phyloP scores from a whole-genome alignment of 805 yeast species.

The Sugiyamaella marilandica region DNA sequence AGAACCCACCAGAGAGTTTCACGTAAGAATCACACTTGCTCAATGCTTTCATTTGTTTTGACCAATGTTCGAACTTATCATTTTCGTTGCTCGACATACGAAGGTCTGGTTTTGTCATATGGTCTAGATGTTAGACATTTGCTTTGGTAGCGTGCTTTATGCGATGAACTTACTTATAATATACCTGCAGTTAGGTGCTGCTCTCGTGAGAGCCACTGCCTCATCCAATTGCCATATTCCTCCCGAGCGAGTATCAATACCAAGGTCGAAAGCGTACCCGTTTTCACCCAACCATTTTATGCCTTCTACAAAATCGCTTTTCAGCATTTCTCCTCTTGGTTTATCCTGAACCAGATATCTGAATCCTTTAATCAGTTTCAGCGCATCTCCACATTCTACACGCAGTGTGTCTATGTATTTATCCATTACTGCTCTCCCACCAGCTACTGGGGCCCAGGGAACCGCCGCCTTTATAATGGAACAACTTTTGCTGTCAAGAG shows the following conservation, averaged over 20 bases:
- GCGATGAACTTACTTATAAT: constrained; percentile 28
- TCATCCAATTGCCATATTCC: constrained; percentile 43
- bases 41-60: neutral
- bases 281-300: constrained; percentile 34
- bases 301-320: constrained; percentile 29
- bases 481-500: neutral
- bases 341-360: constrained; percentile 43
- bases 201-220: constrained; percentile 28
- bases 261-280: constrained; percentile 39
- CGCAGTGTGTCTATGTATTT: constrained; percentile 21
- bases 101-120: constrained; percentile 41
- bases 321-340: constrained; percentile 35
- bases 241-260: constrained; percentile 38
- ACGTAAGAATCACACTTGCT: constrained; percentile 25
- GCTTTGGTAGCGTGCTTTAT: no score
- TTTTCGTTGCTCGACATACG: constrained; percentile 9
- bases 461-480: constrained; percentile 31
- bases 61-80: constrained; percentile 16
- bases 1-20: constrained; percentile 41
- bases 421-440: constrained; percentile 27
- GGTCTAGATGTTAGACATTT: constrained; percentile 26
- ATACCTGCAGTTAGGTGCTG: constrained; percentile 31
- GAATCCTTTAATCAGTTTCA: constrained; percentile 35
- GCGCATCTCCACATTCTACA: constrained; percentile 10
- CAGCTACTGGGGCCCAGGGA: constrained; percentile 45